Percentiles rank a stretch among this genome's conserved stretches.
Evolutionary conservation across 495 filamentous ascomycete genomes (phyloP).

Genomic region (Penicillium goetzii): DNA sequence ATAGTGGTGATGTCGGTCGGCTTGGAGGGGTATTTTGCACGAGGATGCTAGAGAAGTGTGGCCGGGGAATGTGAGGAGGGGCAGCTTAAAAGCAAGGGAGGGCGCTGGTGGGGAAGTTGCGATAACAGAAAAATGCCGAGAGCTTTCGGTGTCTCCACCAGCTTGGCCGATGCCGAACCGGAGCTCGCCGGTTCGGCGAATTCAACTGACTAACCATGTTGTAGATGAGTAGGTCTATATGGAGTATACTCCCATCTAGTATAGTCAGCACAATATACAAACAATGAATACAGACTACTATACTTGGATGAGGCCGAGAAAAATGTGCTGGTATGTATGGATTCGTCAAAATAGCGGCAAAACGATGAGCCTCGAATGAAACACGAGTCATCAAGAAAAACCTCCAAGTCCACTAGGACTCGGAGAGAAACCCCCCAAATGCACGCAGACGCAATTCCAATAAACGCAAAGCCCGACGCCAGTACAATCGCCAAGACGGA

Average conservation of each 20-base stretch:
- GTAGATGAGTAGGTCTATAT: background rate
- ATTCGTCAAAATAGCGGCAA: conserved; percentile 38
- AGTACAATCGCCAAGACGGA: conserved; percentile 48
- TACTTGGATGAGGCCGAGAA: background rate
- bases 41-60: conserved; percentile 3
- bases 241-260: background rate
- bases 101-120: conserved; percentile 16
- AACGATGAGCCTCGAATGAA: conserved; percentile 23
- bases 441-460: conserved; percentile 33
- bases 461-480: conserved; percentile 40
- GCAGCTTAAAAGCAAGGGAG: conserved; percentile 26
- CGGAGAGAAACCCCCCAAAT: conserved; percentile 25
- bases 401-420: conserved; percentile 19
- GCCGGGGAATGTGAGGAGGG: conserved; percentile 21
- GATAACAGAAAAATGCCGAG: conserved; percentile 33
- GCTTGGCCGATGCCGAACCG: conserved; percentile 23
- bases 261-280: background rate
- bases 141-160: conserved; percentile 7
- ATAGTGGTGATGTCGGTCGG: background rate
- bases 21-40: conserved; percentile 8
- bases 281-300: background rate
- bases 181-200: conserved; percentile 29
- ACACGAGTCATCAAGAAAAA: conserved; percentile 25
- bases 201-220: background rate
- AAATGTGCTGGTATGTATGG: conserved; percentile 27